Percentiles rank a stretch among this genome's conserved stretches.
Evolutionary conservation across 371 early-diverging fungal genomes (phyloP).

Genomic region (Syncephalastrum monosporum): DNA sequence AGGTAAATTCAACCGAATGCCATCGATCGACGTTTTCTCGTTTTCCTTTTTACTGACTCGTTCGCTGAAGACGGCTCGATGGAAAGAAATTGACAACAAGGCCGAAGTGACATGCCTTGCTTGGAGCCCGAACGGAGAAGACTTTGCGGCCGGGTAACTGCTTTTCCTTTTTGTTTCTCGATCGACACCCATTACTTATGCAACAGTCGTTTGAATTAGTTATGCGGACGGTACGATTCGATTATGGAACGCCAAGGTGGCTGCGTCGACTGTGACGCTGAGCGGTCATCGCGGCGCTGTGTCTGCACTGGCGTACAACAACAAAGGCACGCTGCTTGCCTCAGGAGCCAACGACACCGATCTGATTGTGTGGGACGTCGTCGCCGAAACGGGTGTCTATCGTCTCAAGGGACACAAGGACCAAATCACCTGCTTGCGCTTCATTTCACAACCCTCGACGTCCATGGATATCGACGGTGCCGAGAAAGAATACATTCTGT

Average conservation of each 20-base stretch:
- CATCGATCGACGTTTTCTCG: background rate
- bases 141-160: conserved; percentile 81
- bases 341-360: conserved; percentile 94
- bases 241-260: conserved; percentile 55
- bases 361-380: conserved; percentile 93
- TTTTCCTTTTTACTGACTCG: conserved; percentile 2
- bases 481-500: conserved; percentile 72
- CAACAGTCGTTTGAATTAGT: conserved; percentile 20
- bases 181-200: background rate
- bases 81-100: conserved; percentile 75
- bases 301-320: conserved; percentile 80
- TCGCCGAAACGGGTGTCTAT: conserved; percentile 86
- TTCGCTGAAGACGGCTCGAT: conserved; percentile 53
- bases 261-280: conserved; percentile 66
- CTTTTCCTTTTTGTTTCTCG: background rate
- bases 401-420: conserved; percentile 94
- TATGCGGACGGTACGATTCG: conserved; percentile 86
- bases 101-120: conserved; percentile 80
- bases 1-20: conserved; percentile 41
- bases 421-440: conserved; percentile 75
- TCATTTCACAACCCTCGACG: conserved; percentile 34
- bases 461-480: conserved; percentile 33
- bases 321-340: conserved; percentile 76
- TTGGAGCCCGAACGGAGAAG: conserved; percentile 59
- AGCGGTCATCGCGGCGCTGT: conserved; percentile 92